These are phyloP conservation scores for Seiridium cupressi DNA, from an alignment of 2,329 filamentous ascomycete species.

Conservation along the genomic window DNA sequence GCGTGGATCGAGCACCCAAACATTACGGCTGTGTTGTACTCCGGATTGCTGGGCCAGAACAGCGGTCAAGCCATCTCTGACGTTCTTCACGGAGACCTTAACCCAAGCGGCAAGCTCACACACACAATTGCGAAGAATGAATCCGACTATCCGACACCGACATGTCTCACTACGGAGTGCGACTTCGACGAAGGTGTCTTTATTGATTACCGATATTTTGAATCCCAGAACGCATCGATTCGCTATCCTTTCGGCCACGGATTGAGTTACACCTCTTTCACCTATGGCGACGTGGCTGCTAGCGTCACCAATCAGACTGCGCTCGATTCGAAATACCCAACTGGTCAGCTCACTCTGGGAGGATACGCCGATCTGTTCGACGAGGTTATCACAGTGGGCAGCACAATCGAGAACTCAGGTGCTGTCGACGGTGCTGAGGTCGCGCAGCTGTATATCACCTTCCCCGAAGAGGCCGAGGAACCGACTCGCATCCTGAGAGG, in stretches of 20 bases:
- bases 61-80: constrained; percentile 60
- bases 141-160: constrained; percentile 11
- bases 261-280: constrained; percentile 29
- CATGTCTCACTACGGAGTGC: constrained; percentile 43
- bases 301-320: background rate
- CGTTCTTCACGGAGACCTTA: constrained; percentile 59
- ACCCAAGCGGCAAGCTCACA: constrained; percentile 45
- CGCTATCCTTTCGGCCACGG: constrained; percentile 54
- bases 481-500: constrained; percentile 56
- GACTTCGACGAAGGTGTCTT: constrained; percentile 29
- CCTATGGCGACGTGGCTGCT: background rate
- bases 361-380: constrained; percentile 46
- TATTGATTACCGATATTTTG: constrained; percentile 44
- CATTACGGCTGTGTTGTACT: constrained; percentile 52
- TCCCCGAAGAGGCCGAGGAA: constrained; percentile 36
- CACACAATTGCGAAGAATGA: background rate
- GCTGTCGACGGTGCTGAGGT: constrained; percentile 61
- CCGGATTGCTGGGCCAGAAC: constrained; percentile 60
- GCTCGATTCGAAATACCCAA: constrained; percentile 7
- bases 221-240: constrained; percentile 46
- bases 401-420: constrained; percentile 66
- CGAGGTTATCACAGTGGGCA: constrained; percentile 47
- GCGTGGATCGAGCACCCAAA: constrained; percentile 60
- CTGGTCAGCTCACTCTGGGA: constrained; percentile 37
- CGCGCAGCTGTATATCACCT: constrained; percentile 56